Base-by-base conservation (phyloP, 306 rosid species). In the Lupinus albus region DNA sequence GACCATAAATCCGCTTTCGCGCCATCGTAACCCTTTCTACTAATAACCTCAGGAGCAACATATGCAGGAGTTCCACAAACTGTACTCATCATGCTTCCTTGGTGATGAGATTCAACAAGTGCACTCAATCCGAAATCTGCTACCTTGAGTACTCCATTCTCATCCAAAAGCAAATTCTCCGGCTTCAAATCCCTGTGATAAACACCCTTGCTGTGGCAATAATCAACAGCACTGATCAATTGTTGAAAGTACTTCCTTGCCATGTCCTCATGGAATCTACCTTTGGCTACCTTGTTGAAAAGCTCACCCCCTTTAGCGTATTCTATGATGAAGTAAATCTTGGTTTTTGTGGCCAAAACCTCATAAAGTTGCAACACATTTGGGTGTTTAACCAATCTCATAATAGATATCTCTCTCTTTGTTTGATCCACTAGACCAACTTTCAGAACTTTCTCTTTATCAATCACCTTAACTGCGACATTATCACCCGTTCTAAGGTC, bases 141-240 rank as follows among this genome's bases (percentile, higher is more conserved):
- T 28, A 78, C 78, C 79, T 78, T 82, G 39, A 78, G 83, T 54
- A 12, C 51, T 0, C 75, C 82, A 48, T 73, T 77, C 68, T 81
- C 82, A 57, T 73, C 85, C 77, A 81, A 77, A 45, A 81, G 85
- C 61, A 81, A 44, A 48, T 81, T 81, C 58, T 81, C 80, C 0
- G 83, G 85, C 80, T 81, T 81, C 80, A 81, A 70, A 74, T 81
- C 85, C 55, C 85, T 47, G 66, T 81, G 85, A 21, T 81, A 81
- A 57, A 81, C 78, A 17, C 85, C 85, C 35, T 51, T 64, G 17
- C 82, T 70, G 68, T 81, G 85, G 68, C 85, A 81, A 30, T 51
- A 77, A 52, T 81, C 76, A 18, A 82, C 42, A 2, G 78, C 85
- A 2, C 39, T 60, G 57, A 82, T 75, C 69, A 82, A 49, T 33